Base-by-base conservation (phyloP, 148 eudicot species). In the Drosera capensis region DNA sequence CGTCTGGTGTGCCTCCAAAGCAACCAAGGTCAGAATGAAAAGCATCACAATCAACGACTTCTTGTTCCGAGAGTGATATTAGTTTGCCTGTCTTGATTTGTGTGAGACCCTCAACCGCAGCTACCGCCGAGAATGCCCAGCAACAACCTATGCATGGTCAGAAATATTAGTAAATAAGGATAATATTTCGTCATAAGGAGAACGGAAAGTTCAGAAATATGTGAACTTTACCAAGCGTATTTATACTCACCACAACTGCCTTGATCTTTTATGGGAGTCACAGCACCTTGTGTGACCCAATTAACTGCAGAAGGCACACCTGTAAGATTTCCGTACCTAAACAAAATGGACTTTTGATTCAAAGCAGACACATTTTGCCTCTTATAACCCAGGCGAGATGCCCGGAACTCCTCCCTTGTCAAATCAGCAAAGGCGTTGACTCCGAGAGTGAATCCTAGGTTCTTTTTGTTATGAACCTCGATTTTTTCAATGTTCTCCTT, bases 361-460 rank as follows among this genome's bases (percentile, higher is more conserved):
- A 14, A 14, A 4, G 7, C 38, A n/a, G 28, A 19, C 0, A 8
- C 2, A 5, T 29, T 8, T 31, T 39, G 47, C 40, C 23, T 60
- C 38, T 72, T 67, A 47, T 41, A 74, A 35, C 93, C 74, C 40
- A 61, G 68, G 16, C 39, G 59, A 39, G 56, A 35, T 36, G 68
- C 64, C 25, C 25, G 28, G 39, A 81, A 81, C 61, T 81, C 85
- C 40, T 71, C 79, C 21, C 65, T 59, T 1, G 82, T 77, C 17
- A 71, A 37, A 43, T 81, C 93, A 19, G 79, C 78, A 60, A 81
- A 81, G 9, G 42, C 39, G 55, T 81, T 81, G 23, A 77, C 45
- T 0, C 62, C 55, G 5, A 77, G 55, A 38, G 49, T 71, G 50
- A 68, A 77, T 1, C 35, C 23, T 16, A 52, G 45, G 14, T 59